Evolutionary conservation across 2,329 filamentous ascomycete genomes (phyloP), one percentile per base, ranked within the genome.

Genomic region (Aspergillus candidus): DNA sequence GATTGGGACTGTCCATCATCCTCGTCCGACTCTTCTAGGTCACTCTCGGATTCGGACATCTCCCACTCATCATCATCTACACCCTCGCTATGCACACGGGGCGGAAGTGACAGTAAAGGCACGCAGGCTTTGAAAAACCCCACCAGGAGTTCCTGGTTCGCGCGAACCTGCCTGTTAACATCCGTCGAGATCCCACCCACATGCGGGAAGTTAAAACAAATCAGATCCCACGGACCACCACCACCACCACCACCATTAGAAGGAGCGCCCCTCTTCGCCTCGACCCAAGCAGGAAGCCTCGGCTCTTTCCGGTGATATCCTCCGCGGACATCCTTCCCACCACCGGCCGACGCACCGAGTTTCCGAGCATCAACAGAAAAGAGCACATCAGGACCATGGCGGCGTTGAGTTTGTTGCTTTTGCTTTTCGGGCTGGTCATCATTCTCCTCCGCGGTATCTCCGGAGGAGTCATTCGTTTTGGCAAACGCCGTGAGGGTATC

Each of bases 121-220:
- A 68, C 62, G 48, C 66, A 71, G 4, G 62, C 58, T 45, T 70
- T 69, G 54, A 75, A 74, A 48, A 75, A 76, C 1, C 62, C 65
- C 17, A 75, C 72, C 6, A 75, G 59, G 8, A 76, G 61, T 46
- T 74, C 71, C 68, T 95, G 90, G 70, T 98, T 97, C 65, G 87
- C 81, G 44, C 93, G 82, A 11, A 96, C 89, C 69, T 98, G 93
- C 31, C 93, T 78, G 71, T 96, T 96, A 44, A 96, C 85, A 70
- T 97, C 90, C 55, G 85, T 97, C 52, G 81, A 86, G 58, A 94
- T 83, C 36, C 93, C 93, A 51, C 93, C 93, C 3, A 94, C 86
- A 71, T 98, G 93, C 31, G 93, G 93, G 67, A 98, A 98, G 74
- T 96, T 95, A 79, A 97, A 98, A 53, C 91, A 75, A 50, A 97